Evolutionary conservation across 495 filamentous ascomycete genomes (phyloP), one percentile per base, ranked within the genome.

Genomic region (Paragyromitra xinjiangensis): DNA sequence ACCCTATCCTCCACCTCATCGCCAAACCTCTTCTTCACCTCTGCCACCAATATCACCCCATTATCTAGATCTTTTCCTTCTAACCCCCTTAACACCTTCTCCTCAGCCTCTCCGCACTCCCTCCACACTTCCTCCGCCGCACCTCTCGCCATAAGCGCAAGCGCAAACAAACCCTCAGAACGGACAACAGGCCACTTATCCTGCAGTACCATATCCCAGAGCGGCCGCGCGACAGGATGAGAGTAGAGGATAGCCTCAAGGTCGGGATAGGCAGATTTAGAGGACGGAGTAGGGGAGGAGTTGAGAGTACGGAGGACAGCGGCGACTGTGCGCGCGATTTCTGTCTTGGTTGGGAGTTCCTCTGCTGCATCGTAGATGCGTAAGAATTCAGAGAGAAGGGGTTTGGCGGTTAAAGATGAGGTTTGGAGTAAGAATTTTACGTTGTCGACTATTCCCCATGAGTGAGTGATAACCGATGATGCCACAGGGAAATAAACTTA

Each of bases 141-240:
- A 44, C 77, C 84, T 26, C 84, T 85, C 8, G 88, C 87, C 88
- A 95, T 91, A 39, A 94, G 84, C 2, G 92, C 92, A 16, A 94
- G 84, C 3, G 90, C 89, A 81, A 94, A 93, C 85, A 91, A 89
- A 0, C 89, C 89, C 81, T 95, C 92, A 72, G 89, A 90, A 8
- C 90, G 86, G 16, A 95, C 85, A 26, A 90, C 86, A 0, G 91
- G 90, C 85, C 90, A 94, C 78, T 91, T 90, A 2, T 85, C 85
- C 71, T 94, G 92, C 6, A 86, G 87, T 45, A 91, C 85, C 84
- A 94, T 90, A 61, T 86, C 86, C 69, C 86, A 83, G 3, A 95
- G 80, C 6, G 90, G 87, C 34, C 85, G 82, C 2, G 86, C 83
- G 34, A 94, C 79, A 58, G 91, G 87, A 26, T 85, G 74, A 2